Evolutionary conservation across 305 asterid species (phyloP), one percentile per base, ranked within the genome.

Genomic region (Fraxinus angustifolia): DNA sequence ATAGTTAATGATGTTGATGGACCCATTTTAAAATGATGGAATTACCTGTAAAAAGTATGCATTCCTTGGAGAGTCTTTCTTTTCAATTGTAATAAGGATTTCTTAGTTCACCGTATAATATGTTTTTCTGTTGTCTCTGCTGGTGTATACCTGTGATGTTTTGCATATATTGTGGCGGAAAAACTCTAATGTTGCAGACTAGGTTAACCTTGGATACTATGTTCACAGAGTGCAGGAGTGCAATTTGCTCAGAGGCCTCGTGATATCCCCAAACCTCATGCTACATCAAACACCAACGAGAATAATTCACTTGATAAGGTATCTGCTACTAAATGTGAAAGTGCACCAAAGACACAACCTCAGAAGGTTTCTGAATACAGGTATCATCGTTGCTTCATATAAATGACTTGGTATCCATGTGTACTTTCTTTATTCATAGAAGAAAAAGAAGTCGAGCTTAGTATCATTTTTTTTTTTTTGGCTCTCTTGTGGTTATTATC

Each of bases 201-300:
- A 30, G 74, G 38, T 11, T 68, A 68, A 68, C 74, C 34, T 67
- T 67, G 8, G 19, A 68, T 68, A 11, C 8, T 68, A 68, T 30
- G 38, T 26, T 82, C 81, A 68, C 97, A 95, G 99, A 92, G 89
- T 90, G 95, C 97, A 77, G 99, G 99, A 79, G 97, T 95, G 81
- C 86, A 95, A 87, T 95, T 95, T 85, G 89, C 97, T 79, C 91
- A 89, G 91, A 91, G 93, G 86, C 89, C 94, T 60, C 85, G 28
- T 71, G 89, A 80, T 36, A 79, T 82, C 75, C 87, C 90, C 82
- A 89, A 84, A 50, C 88, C 89, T 82, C 85, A 85, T 45, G 86
- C 91, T 34, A 78, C 86, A 31, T 31, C 89, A 50, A 85, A 86
- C 50, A 86, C 76, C 81, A 88, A 79, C 78, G 88, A 83, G 83